A percentile compares a stretch with the other conserved stretches of the same genome.
Evolutionary conservation across 306 rosid species (phyloP).

Genomic region (Inga oerstediana): DNA sequence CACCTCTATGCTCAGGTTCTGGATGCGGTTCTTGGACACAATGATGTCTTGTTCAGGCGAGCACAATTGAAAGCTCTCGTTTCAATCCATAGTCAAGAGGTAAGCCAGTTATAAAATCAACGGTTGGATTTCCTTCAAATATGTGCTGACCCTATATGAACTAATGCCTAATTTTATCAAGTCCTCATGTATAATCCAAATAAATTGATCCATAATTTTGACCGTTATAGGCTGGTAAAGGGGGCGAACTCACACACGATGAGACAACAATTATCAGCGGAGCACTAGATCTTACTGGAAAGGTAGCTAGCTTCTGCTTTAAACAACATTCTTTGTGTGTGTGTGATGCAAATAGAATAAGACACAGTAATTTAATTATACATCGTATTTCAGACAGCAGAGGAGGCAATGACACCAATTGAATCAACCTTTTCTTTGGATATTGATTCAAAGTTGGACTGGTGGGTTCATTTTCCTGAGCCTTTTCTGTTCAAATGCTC

Average conservation of each 20-base stretch:
- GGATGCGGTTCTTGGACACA: constrained; percentile 83
- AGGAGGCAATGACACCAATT: constrained; percentile 98
- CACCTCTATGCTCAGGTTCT: constrained; percentile 61
- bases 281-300: constrained; percentile 90
- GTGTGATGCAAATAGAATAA: background rate
- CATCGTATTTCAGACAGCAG: constrained; percentile 73
- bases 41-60: constrained; percentile 79
- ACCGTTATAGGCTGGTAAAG: constrained; percentile 83
- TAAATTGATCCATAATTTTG: constrained; percentile 20
- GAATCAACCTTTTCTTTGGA: constrained; percentile 96
- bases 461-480: constrained; percentile 52
- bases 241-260: constrained; percentile 96
- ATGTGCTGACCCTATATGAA: constrained; percentile 9
- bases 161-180: constrained; percentile 16
- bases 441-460: constrained; percentile 90
- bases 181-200: constrained; percentile 13
- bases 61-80: constrained; percentile 95
- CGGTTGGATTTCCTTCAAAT: no score
- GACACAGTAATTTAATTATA: constrained; percentile 28
- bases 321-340: background rate
- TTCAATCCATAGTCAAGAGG: constrained; percentile 91
- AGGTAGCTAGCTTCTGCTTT: constrained; percentile 45
- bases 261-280: constrained; percentile 96
- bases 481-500: constrained; percentile 26
- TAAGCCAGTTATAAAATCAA: constrained; percentile 27